Percentiles rank a stretch among this genome's conserved stretches.
These are phyloP conservation scores for Streptanthus diversifolius DNA, from an alignment of 345 rosid genomes.

Conservation along the genomic window DNA sequence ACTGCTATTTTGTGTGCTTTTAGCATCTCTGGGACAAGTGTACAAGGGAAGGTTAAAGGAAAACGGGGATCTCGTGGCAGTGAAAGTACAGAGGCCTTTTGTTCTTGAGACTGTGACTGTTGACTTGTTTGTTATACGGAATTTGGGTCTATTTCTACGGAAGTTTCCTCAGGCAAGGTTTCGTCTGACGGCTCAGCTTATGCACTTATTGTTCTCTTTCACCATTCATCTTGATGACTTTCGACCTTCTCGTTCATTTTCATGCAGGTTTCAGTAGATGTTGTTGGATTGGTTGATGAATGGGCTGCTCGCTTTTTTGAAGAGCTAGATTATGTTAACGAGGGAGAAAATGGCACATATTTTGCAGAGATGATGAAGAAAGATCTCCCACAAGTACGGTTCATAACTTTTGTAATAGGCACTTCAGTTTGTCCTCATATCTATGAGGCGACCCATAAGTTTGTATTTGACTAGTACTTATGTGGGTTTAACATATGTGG, in stretches of 20 bases:
- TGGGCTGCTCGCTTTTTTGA: conserved; percentile 99
- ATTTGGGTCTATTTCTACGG: conserved; percentile 75
- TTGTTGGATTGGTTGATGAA: conserved; percentile 97
- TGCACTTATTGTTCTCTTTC: conserved; percentile 7
- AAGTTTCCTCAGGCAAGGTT: conserved; percentile 86
- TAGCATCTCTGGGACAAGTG: conserved; percentile 97
- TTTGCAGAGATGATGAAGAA: conserved; percentile 96
- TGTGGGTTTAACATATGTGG: background rate
- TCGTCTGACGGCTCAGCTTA: conserved; percentile 22
- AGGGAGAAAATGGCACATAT: conserved; percentile 85
- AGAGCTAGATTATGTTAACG: conserved; percentile 92
- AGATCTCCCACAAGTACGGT: conserved; percentile 94
- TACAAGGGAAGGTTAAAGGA: conserved; percentile 87
- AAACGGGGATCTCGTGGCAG: conserved; percentile 91
- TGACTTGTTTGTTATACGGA: conserved; percentile 78
- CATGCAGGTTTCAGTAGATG: conserved; percentile 70
- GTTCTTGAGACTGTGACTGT: conserved; percentile 96
- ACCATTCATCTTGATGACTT: background rate
- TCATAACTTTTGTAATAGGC: conserved; percentile 8
- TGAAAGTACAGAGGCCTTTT: conserved; percentile 93
- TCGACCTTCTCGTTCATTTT: conserved; percentile 1
- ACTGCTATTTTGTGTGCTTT: conserved; percentile 22
- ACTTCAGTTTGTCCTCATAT: background rate
- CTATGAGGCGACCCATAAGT: background rate
- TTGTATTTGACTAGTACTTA: background rate